Conservation (phyloP, 768 basidiomycete species). For the Collybiopsis luxurians region DNA sequence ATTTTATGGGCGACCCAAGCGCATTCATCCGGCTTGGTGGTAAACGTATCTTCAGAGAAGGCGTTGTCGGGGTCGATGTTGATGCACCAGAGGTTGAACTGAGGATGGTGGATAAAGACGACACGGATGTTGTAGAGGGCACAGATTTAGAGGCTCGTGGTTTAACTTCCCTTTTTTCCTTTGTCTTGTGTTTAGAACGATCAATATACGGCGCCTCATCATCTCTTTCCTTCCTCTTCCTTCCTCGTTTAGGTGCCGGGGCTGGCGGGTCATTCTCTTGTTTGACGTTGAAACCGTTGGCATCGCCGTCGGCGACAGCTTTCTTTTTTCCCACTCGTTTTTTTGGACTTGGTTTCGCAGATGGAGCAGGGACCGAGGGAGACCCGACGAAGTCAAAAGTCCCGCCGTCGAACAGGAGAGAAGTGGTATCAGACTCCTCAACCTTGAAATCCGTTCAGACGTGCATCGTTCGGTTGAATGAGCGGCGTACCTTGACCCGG, state of each 20-base stretch:
- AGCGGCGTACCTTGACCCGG: slow-evolving; percentile 11
- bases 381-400: slow-evolving; percentile 11
- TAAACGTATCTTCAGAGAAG: slow-evolving; percentile 56
- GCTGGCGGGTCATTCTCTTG: slow-evolving; percentile 20
- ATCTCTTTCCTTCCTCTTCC: slow-evolving; percentile 38
- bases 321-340: slow-evolving; percentile 1
- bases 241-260: slow-evolving; percentile 14
- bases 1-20: slow-evolving; percentile 13
- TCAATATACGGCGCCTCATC: slow-evolving; percentile 28
- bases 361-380: slow-evolving; percentile 17
- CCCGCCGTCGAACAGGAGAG: slow-evolving; percentile 14
- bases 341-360: slow-evolving; percentile 12
- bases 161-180: slow-evolving; percentile 11
- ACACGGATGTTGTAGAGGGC: slow-evolving; percentile 23
- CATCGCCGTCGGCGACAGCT: slow-evolving; percentile 7
- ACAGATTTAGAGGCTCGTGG: slow-evolving; percentile 18
- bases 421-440: slow-evolving; percentile 17
- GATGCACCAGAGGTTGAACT: neutral
- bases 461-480: neutral
- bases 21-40: slow-evolving; percentile 38
- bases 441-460: neutral
- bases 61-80: slow-evolving; percentile 20
- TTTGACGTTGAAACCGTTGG: slow-evolving; percentile 12
- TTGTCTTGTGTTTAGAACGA: slow-evolving; percentile 14
- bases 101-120: slow-evolving; percentile 7